These are phyloP conservation scores for Heritiera fomes DNA, from an alignment of 345 rosid genomes.

Conservation along the genomic window DNA sequence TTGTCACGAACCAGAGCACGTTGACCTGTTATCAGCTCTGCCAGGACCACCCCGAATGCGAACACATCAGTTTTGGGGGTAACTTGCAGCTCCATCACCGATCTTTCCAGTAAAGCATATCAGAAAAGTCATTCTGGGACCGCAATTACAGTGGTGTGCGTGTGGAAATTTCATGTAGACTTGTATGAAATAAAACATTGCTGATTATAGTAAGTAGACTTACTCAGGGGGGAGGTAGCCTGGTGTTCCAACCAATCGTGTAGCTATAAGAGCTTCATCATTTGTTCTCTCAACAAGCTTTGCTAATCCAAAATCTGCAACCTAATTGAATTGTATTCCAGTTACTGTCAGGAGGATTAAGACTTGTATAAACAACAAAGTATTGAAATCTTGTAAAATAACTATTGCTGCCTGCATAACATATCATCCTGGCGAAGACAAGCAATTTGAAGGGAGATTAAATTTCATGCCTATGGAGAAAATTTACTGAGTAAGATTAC, in stretches of 20 bases:
- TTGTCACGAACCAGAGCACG: constrained; percentile 57
- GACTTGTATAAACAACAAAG: neutral
- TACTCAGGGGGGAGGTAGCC: constrained; percentile 78
- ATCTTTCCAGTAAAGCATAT: constrained; percentile 33
- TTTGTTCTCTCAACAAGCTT: constrained; percentile 57
- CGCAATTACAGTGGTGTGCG: neutral
- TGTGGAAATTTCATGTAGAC: neutral
- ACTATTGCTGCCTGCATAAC: neutral
- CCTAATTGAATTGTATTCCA: constrained; percentile 32
- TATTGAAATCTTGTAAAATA: neutral
- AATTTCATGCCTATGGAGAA: neutral
- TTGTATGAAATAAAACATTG: constrained; percentile 3
- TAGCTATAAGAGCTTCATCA: constrained; percentile 57
- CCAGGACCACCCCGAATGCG: constrained; percentile 67
- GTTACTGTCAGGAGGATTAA: neutral
- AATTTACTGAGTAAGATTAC: too few species aligned
- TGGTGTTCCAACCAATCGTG: constrained; percentile 64
- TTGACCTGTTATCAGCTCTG: constrained; percentile 66
- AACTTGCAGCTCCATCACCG: constrained; percentile 66
- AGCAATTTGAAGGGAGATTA: neutral
- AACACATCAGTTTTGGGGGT: constrained; percentile 64
- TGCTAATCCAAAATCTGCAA: constrained; percentile 70
- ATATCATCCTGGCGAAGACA: neutral
- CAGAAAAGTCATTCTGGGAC: neutral
- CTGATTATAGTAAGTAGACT: neutral